Conservation (phyloP, 352 stramenopile species). For the Phytophthora pseudosyringae region DNA sequence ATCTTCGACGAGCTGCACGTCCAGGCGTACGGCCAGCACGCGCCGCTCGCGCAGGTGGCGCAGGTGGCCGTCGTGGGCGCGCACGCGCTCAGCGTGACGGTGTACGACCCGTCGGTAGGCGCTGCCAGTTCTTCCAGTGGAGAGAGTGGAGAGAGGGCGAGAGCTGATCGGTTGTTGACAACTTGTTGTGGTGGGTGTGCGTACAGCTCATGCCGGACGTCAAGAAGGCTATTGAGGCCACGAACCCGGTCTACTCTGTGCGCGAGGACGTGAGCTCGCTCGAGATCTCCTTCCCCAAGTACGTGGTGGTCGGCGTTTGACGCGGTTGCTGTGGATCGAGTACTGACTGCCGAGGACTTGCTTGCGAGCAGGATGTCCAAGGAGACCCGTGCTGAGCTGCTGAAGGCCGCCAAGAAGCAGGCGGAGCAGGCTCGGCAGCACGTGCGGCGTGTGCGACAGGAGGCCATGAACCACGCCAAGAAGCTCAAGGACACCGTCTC, state of each 20-base stretch:
- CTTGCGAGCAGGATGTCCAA: constrained; percentile 72
- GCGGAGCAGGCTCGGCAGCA: constrained; percentile 83
- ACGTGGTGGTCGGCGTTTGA: constrained; percentile 21
- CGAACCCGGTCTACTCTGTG: constrained; percentile 80
- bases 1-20: constrained; percentile 87
- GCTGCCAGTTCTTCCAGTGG: not conserved
- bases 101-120: constrained; percentile 84
- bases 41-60: constrained; percentile 76
- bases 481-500: constrained; percentile 84
- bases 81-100: constrained; percentile 70
- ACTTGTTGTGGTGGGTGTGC: constrained; percentile 1
- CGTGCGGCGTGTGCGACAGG: constrained; percentile 83
- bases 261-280: constrained; percentile 71
- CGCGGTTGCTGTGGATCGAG: not conserved
- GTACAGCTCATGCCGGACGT: constrained; percentile 69
- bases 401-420: constrained; percentile 86
- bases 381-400: constrained; percentile 80
- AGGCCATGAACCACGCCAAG: constrained; percentile 84
- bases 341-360: constrained; percentile 7
- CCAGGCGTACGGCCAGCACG: constrained; percentile 82
- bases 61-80: constrained; percentile 73
- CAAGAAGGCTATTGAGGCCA: constrained; percentile 74
- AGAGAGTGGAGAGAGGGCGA: not conserved
- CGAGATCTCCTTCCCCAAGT: constrained; percentile 87
- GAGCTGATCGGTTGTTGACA: constrained; percentile 2